Evolutionary conservation across 1,284 basidiomycete genomes (phyloP), one percentile per base, ranked within the genome.

Genomic region (Leucoagaricus sp.): DNA sequence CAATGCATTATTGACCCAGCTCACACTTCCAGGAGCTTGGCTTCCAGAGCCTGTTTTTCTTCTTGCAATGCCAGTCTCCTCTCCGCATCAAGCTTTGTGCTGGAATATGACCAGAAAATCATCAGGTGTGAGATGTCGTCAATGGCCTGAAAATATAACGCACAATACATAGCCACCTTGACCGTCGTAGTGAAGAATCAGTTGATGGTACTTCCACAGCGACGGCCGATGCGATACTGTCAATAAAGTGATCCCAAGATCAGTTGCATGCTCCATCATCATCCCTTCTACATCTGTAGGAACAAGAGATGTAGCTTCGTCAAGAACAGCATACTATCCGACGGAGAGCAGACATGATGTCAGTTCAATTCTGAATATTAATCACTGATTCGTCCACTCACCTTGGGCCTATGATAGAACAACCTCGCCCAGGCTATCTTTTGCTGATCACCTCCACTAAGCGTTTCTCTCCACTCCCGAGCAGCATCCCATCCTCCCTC

Each of bases 361-460:
- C 54, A 54, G 13, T 53, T 55, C 6, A 42, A n/a, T n/a, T n/a
- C n/a, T n/a, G 5, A 19, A 42, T 10, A 19, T 2, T 33, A 12
- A 13, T 3, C 17, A 25, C 6, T 12, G 21, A 23, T 44, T 1
- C 7, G 5, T 49, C 29, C 55, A 57, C 71, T 60, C 63, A 88
- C 93, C 80, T 94, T 95, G 17, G 96, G 96, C 61, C 83, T 81
- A 71, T 99, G 96, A 73, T 98, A 99, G 73, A 98, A 99, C 62
- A 99, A 72, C 60, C 96, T 79, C 5, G 95, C 96, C 94, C 97
- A 98, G 0, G 96, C 96, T 60, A 99, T 92, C 71, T 96, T 90
- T 72, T 92, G 90, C 67, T 93, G 88, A 67, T 92, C 91, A 29
- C 90, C 92, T 2, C 92, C 96, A 63, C 91, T 94, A 31, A 99